Evolutionary conservation across 176 grass and related monocot genomes (phyloP).

Genomic region (Rhipidocladum racemiflorum): DNA sequence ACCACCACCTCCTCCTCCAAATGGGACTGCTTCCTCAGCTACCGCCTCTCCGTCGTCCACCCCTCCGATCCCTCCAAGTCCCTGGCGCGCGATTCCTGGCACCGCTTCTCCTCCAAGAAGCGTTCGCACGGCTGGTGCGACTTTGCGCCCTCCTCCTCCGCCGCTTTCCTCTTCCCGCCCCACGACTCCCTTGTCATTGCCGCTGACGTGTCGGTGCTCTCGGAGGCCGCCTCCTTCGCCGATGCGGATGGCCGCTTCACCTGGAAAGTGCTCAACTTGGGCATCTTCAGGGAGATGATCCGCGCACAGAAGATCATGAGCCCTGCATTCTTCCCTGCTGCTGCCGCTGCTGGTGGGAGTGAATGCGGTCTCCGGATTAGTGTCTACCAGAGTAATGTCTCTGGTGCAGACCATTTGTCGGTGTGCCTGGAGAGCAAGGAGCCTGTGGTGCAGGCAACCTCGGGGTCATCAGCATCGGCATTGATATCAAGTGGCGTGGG

Average conservation of each 20-base stretch:
- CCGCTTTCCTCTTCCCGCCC: slow-evolving; percentile 50
- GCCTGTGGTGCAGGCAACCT: slow-evolving; percentile 30
- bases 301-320: slow-evolving; percentile 94
- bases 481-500: slow-evolving; percentile 4
- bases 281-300: slow-evolving; percentile 76
- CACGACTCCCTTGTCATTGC: slow-evolving; percentile 67
- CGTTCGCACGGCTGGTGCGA: slow-evolving; percentile 95
- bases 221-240: slow-evolving; percentile 56
- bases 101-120: slow-evolving; percentile 94
- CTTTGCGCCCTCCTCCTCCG: slow-evolving; percentile 56
- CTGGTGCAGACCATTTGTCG: slow-evolving; percentile 72
- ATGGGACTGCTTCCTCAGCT: slow-evolving; percentile 90
- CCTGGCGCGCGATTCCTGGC: slow-evolving; percentile 77
- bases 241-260: slow-evolving; percentile 74
- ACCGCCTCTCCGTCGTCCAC: slow-evolving; percentile 70
- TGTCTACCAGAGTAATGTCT: slow-evolving; percentile 74
- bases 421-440: slow-evolving; percentile 96
- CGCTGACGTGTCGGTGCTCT: slow-evolving; percentile 74
- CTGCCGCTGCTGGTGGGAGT: slow-evolving; percentile 26
- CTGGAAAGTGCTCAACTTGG: slow-evolving; percentile 89
- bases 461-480: slow-evolving; percentile 25
- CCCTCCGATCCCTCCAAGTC: slow-evolving; percentile 60
- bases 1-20: slow-evolving; percentile 57
- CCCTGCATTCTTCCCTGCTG: slow-evolving; percentile 64
- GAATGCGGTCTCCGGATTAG: slow-evolving; percentile 82